Percentiles rank a stretch among this genome's conserved stretches.
Conservation (phyloP, 1,284 basidiomycete genomes). For the Boletus calvinii region DNA sequence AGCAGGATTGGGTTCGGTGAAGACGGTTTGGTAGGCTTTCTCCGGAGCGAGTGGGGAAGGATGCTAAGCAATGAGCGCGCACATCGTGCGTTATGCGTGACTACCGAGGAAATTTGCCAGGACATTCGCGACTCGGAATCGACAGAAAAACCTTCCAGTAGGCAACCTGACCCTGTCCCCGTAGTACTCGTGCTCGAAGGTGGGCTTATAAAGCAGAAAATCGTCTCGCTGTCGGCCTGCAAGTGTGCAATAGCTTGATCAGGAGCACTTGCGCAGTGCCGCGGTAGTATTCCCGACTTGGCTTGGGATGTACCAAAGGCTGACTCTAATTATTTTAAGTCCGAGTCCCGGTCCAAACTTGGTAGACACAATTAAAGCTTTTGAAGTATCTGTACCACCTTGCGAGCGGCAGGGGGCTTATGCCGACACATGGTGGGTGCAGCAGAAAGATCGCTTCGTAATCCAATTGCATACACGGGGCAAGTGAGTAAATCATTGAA, state of each 20-base stretch:
- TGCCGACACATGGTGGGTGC: neutral
- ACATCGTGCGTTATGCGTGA: conserved; percentile 19
- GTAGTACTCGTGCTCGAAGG: too few species aligned
- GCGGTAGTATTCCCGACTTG: too few species aligned
- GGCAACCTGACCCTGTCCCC: neutral
- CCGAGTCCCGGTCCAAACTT: too few species aligned
- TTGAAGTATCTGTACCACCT: too few species aligned
- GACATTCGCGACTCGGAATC: conserved; percentile 12
- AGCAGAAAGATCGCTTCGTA: neutral
- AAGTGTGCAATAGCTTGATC: too few species aligned
- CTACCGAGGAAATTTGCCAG: conserved; percentile 17
- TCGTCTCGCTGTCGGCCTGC: too few species aligned
- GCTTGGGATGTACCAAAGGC: too few species aligned
- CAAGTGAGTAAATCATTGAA: neutral
- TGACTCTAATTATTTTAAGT: too few species aligned
- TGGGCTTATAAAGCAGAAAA: too few species aligned
- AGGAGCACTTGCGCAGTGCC: too few species aligned
- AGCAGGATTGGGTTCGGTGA: conserved; percentile 35
- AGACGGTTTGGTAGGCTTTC: neutral
- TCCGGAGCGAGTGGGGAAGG: conserved; percentile 14
- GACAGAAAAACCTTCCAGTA: neutral
- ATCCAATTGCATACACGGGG: neutral
- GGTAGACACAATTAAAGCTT: too few species aligned
- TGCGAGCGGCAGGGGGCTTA: too few species aligned
- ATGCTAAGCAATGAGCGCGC: conserved; percentile 19